A percentile compares a stretch with the other conserved stretches of the same genome.
These are phyloP conservation scores for Scheffersomyces parashehatae DNA, from an alignment of 1,139 yeast genomes.

Conservation along the genomic window DNA sequence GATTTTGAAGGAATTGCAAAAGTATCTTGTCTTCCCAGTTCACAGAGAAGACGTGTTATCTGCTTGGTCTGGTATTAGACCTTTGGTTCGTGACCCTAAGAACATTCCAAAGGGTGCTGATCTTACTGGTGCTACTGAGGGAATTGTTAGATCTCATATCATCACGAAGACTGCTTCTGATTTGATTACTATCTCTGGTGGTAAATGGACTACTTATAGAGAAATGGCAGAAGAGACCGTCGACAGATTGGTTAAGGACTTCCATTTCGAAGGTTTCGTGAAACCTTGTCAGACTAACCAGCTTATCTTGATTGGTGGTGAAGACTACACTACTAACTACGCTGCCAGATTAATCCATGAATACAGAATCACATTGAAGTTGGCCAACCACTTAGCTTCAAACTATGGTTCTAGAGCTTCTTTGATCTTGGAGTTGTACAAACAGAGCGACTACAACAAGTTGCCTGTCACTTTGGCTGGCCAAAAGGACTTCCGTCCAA, in stretches of 20 bases:
- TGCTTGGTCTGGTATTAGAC: constrained; percentile 98
- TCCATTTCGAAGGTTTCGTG: constrained; percentile 33
- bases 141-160: constrained; percentile 87
- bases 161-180: constrained; percentile 72
- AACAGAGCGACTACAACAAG: constrained; percentile 52
- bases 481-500: constrained; percentile 33
- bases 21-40: constrained; percentile 86
- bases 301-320: constrained; percentile 75
- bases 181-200: constrained; percentile 89
- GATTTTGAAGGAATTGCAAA: constrained; percentile 83
- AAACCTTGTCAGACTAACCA: constrained; percentile 65
- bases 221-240: constrained; percentile 97
- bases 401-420: constrained; percentile 93
- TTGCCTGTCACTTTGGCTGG: constrained; percentile 65
- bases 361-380: constrained; percentile 68
- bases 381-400: constrained; percentile 80
- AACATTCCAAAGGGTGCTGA: constrained; percentile 50
- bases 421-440: constrained; percentile 66
- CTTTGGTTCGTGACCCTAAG: constrained; percentile 87
- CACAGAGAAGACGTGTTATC: constrained; percentile 87
- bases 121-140: constrained; percentile 60
- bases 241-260: constrained; percentile 64
- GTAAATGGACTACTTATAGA: constrained; percentile 98
- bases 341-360: constrained; percentile 81
- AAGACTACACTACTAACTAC: constrained; percentile 62